Conservation (phyloP, 2,329 filamentous ascomycete genomes). For the Penicillium sp. region DNA sequence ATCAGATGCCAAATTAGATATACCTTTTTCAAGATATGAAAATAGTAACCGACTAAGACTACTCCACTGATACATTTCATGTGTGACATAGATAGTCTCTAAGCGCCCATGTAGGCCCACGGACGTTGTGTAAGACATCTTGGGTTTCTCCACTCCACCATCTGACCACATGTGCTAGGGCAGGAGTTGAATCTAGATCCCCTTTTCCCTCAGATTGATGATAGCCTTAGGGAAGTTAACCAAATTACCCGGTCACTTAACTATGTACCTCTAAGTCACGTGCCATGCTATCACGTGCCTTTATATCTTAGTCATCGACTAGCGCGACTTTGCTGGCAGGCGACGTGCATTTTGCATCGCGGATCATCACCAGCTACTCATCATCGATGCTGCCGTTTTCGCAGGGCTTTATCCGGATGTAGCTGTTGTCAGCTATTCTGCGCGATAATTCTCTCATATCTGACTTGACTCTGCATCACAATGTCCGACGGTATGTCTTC, state of each 20-base stretch:
- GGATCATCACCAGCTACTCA: slow-evolving; percentile 19
- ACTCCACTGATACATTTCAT: slow-evolving; percentile 7
- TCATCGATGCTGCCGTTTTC: slow-evolving; percentile 27
- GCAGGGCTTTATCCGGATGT: slow-evolving; percentile 35
- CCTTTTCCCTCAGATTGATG: background rate
- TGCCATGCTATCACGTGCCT: slow-evolving; percentile 1
- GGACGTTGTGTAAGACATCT: background rate
- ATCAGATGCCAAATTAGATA: background rate
- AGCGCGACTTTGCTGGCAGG: slow-evolving; percentile 18
- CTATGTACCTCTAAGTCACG: background rate
- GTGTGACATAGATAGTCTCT: slow-evolving; percentile 19
- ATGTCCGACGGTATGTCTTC: slow-evolving; percentile 44
- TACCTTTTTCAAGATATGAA: background rate
- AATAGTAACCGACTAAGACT: background rate
- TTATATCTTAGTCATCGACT: slow-evolving; percentile 15
- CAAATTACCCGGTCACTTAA: background rate
- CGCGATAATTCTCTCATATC: slow-evolving; percentile 25
- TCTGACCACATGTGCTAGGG: background rate
- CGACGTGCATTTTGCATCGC: slow-evolving; percentile 23
- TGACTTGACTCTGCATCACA: slow-evolving; percentile 26
- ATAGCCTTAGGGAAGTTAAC: background rate
- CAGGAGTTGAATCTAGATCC: background rate
- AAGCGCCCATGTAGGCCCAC: slow-evolving; percentile 20
- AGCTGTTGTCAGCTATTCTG: slow-evolving; percentile 27
- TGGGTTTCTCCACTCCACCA: background rate